Base-by-base conservation (phyloP, 306 rosid species). In the Dryas drummondii region DNA sequence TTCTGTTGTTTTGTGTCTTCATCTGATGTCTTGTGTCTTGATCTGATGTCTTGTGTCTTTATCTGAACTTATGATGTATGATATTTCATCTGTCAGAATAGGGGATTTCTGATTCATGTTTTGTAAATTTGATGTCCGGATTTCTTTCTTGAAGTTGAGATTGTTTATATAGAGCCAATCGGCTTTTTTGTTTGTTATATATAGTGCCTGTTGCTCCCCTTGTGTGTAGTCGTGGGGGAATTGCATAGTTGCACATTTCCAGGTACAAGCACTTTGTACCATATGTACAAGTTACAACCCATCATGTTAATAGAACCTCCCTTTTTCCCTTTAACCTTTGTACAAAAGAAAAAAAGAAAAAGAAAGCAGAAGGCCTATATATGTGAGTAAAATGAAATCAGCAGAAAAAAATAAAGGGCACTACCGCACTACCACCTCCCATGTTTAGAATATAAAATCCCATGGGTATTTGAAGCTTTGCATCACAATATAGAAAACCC, bases 1-100 rank as follows among this genome's bases (percentile, higher is more conserved):
- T 68, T 76, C 26, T 73, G 80, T 76, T 80, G 78, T 77, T 17
- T 32, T 52, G 22, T 73, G 22, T 74, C 44, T 74, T 74, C 1
- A 15, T 32, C 37, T 32, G 37, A 32, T 32, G 37, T 32, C 37
- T 54, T 52, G 22, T 73, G 22, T 74, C 44, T 74, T 74, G 1
- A 15, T 32, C 37, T 32, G 37, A 32, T 32, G 37, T 32, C 37
- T 54, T 52, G 26, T 73, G 22, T 57, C 55, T 71, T 61, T 14
- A 44, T 45, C 73, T 41, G 52, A 71, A 63, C 60, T 78, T 66
- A 71, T 13, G 67, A 70, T 60, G 76, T 79, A 68, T 48, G 73
- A 66, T 61, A 48, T 82, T 68, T 71, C 50, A 68, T 32, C 26
- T 27, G 44, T 17, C 22, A 51, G 56, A 19, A 11, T 11, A 26